Conservation (phyloP, 306 rosid genomes). For the Lotus japonicus region DNA sequence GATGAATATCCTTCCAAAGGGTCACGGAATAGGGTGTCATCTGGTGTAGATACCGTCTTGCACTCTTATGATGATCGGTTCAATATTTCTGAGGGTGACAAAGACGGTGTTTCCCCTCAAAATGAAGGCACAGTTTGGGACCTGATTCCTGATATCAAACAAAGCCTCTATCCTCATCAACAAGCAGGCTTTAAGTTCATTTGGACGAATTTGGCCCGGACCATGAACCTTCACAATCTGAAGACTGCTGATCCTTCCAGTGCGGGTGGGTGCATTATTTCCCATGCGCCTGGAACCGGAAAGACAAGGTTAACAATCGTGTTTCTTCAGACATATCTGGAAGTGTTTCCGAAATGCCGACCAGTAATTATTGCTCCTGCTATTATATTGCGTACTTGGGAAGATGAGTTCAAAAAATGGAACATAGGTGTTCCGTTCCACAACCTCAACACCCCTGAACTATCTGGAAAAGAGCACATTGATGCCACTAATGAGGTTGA, state of each 20-base stretch:
- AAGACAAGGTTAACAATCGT: slow-evolving; percentile 30
- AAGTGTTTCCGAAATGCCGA: slow-evolving; percentile 19
- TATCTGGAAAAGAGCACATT: slow-evolving; percentile 16
- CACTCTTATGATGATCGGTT: slow-evolving; percentile 2
- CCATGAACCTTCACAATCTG: slow-evolving; percentile 3
- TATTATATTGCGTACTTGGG: slow-evolving; percentile 30
- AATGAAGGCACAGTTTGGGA: slow-evolving; percentile 35
- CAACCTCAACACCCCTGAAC: slow-evolving; percentile 22
- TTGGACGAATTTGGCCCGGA: slow-evolving; percentile 32
- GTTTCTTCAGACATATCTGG: slow-evolving; percentile 30
- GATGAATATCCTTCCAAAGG: background rate
- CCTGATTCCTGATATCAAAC: slow-evolving; percentile 27
- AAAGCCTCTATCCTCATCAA: slow-evolving; percentile 29
- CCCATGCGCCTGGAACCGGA: slow-evolving; percentile 42
- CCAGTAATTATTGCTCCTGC: slow-evolving; percentile 38
- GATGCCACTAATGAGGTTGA: background rate
- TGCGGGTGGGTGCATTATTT: slow-evolving; percentile 34
- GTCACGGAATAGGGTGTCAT: background rate
- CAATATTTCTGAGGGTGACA: background rate
- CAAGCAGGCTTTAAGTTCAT: slow-evolving; percentile 41
- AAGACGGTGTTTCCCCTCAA: background rate
- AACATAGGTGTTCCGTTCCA: slow-evolving; percentile 25
- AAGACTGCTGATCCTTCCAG: background rate
- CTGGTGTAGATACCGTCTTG: background rate
- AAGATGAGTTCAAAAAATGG: slow-evolving; percentile 39